Conservation (phyloP, 345 rosid species). For the Corymbia maculata region DNA sequence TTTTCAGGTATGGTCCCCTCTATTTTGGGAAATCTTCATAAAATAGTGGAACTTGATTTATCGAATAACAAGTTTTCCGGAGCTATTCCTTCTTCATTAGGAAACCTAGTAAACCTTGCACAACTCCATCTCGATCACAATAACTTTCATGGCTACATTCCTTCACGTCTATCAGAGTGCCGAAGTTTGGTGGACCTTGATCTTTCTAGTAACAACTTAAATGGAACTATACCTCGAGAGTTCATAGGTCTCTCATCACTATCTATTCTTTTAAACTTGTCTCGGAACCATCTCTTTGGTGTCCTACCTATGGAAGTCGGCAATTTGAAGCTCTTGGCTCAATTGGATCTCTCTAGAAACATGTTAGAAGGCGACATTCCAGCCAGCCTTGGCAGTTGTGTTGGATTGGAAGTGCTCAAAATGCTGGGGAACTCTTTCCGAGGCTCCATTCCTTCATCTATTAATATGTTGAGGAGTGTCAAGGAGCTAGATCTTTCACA, state of each 20-base stretch:
- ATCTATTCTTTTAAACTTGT: neutral
- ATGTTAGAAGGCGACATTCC: neutral
- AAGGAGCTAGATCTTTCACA: conserved; percentile 6
- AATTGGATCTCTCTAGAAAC: neutral
- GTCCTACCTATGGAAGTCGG: neutral
- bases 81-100: conserved; percentile 10
- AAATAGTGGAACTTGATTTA: neutral
- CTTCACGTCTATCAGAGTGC: neutral
- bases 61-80: neutral
- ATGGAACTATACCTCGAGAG: neutral
- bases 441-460: neutral
- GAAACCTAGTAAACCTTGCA: neutral
- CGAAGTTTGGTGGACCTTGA: neutral
- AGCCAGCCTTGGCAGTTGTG: neutral
- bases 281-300: neutral
- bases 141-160: neutral
- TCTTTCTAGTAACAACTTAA: neutral
- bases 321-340: neutral
- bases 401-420: neutral
- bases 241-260: neutral
- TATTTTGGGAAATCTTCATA: conserved; percentile 5
- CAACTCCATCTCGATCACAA: neutral
- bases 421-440: neutral
- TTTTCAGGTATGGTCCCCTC: conserved; percentile 7
- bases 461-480: conserved; percentile 3